Conservation (phyloP, 805 yeast species). For the Barnettozyma populi region DNA sequence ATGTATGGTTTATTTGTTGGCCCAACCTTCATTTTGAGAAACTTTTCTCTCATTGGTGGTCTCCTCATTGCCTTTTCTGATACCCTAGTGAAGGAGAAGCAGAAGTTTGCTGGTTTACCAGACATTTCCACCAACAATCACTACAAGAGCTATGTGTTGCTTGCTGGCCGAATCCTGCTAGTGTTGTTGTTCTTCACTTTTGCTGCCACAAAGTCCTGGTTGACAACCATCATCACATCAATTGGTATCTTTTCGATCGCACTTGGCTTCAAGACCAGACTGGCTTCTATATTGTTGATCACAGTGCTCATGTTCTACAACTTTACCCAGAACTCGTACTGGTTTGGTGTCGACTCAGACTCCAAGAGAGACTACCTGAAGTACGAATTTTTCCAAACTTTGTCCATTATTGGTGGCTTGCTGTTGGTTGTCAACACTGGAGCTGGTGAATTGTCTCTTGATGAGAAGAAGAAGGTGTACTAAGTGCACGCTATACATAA, state of each 20-base stretch:
- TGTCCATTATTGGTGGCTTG: constrained; percentile 92
- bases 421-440: constrained; percentile 89
- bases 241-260: constrained; percentile 75
- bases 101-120: constrained; percentile 41
- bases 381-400: constrained; percentile 91
- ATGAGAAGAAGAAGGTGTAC: constrained; percentile 92
- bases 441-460: constrained; percentile 90
- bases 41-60: constrained; percentile 89
- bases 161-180: constrained; percentile 84
- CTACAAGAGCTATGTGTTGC: constrained; percentile 67
- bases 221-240: constrained; percentile 57
- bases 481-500: constrained; percentile 26
- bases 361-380: constrained; percentile 82
- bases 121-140: constrained; percentile 60
- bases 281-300: constrained; percentile 70
- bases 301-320: constrained; percentile 71
- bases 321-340: constrained; percentile 76
- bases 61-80: constrained; percentile 82
- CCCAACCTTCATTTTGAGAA: constrained; percentile 75
- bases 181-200: constrained; percentile 83
- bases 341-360: constrained; percentile 61
- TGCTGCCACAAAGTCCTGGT: constrained; percentile 69
- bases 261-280: constrained; percentile 88
- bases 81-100: constrained; percentile 71
- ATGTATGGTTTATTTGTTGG: constrained; percentile 85